Evolutionary conservation across 371 early-diverging fungal species (phyloP).

Genomic region (Mucor sp.): DNA sequence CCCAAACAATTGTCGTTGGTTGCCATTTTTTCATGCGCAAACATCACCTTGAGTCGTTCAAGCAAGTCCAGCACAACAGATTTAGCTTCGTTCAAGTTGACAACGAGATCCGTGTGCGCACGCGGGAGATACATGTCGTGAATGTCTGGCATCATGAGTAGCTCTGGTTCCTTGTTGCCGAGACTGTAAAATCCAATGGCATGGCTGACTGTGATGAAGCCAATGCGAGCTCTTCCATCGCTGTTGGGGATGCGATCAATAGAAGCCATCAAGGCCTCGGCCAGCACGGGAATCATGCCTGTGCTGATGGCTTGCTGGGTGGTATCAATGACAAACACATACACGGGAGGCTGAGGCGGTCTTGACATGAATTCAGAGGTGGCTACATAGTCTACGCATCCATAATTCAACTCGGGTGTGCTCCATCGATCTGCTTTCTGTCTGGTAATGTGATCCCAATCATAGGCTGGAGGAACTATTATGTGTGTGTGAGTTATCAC

Average conservation of each 20-base stretch:
- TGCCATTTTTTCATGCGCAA: background rate
- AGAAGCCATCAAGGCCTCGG: constrained; percentile 59
- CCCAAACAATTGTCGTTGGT: constrained; percentile 59
- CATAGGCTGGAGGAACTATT: constrained; percentile 72
- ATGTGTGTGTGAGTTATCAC: background rate
- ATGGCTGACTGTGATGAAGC: constrained; percentile 75
- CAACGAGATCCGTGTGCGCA: constrained; percentile 71
- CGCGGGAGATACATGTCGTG: constrained; percentile 75
- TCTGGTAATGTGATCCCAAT: constrained; percentile 74
- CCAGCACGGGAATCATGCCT: constrained; percentile 56
- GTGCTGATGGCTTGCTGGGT: constrained; percentile 67
- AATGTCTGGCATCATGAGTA: constrained; percentile 77
- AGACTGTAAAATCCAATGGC: constrained; percentile 80
- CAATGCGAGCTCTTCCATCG: constrained; percentile 78
- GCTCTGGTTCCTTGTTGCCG: constrained; percentile 72
- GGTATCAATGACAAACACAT: constrained; percentile 82
- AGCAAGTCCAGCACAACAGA: constrained; percentile 61
- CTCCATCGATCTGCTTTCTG: constrained; percentile 68
- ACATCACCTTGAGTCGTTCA: constrained; percentile 47
- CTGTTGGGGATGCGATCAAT: constrained; percentile 77
- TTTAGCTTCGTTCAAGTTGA: constrained; percentile 72
- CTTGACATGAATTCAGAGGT: constrained; percentile 80
- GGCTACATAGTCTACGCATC: constrained; percentile 80
- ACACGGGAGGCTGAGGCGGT: constrained; percentile 84
- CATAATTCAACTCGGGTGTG: constrained; percentile 71